Evolutionary conservation across 1,139 yeast species (phyloP), one percentile per base, ranked within the genome.

Genomic region (Yamadazyma dendronema): DNA sequence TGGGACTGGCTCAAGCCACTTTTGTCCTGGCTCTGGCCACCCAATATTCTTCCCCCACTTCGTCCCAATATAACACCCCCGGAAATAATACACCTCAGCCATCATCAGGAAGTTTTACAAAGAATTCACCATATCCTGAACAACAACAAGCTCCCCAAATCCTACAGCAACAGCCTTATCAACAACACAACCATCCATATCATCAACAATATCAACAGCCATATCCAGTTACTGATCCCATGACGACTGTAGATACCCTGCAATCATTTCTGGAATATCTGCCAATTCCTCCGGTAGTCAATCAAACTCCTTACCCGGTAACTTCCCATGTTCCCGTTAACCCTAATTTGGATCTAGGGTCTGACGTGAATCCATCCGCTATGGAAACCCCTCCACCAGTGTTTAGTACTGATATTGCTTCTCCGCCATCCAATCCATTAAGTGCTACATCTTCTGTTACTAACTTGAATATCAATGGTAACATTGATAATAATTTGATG

Each of bases 361-460:
- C 8, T 19, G 22, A 19, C 8, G 9, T 19, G 22, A 19, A 19
- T 19, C 11, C 28, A 3, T 11, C 22, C 11, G 24, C 30, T 8
- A 29, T 17, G 22, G 28, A 35, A 19, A 37, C 46, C 9, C 46
- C 46, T 6, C 43, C 43, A 9, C 39, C 39, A 9, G 39, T 37
- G 7, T 35, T 37, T 21, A 24, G 26, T 17, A 25, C 35, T 14
- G 40, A 31, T 28, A 30, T 47, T 5, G 41, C 49, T 8, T 61
- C 67, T 3, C 70, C 71, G 5, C 53, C 57, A 14, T 57, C 65
- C 12, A 54, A 56, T 37, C 58, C 69, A 2, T 46, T 62, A 27
- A 64, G 71, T 29, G 59, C 70, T 9, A 57, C 68, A 5, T 66
- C 73, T 1, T 66, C 72, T 5, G 63, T 67, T 2, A 62, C 72